Evolutionary conservation across 805 yeast species (phyloP).

Genomic region (Wickerhamomyces bovis): DNA sequence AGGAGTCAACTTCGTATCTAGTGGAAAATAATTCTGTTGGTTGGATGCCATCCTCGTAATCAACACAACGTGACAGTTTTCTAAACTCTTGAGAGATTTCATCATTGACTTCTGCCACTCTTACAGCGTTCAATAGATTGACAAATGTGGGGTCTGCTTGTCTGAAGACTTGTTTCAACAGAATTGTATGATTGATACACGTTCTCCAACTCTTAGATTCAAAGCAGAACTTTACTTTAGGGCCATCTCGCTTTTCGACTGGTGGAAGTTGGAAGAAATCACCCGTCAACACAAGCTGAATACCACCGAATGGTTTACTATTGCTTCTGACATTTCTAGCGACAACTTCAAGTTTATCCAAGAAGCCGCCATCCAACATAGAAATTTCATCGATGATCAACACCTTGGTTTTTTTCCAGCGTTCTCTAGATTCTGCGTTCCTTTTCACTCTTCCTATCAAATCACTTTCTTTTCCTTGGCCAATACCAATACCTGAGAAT

Average conservation of each 20-base stretch:
- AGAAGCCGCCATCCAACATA: slow-evolving; percentile 79
- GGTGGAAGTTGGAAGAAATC: slow-evolving; percentile 97
- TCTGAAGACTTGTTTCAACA: slow-evolving; percentile 77
- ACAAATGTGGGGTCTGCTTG: slow-evolving; percentile 81
- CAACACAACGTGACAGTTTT: slow-evolving; percentile 49
- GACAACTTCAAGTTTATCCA: slow-evolving; percentile 67
- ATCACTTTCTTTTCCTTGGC: slow-evolving; percentile 44
- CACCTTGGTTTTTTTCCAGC: slow-evolving; percentile 68
- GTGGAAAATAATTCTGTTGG: slow-evolving; percentile 92
- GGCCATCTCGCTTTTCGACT: slow-evolving; percentile 39
- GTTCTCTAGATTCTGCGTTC: slow-evolving; percentile 35
- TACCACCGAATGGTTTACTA: slow-evolving; percentile 82
- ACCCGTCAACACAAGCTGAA: slow-evolving; percentile 86
- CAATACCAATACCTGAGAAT: slow-evolving; percentile 78
- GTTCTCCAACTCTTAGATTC: slow-evolving; percentile 65
- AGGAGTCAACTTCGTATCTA: slow-evolving; percentile 72
- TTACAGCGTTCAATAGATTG: slow-evolving; percentile 70
- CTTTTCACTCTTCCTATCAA: slow-evolving; percentile 36
- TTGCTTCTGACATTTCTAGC: slow-evolving; percentile 51
- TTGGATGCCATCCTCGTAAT: slow-evolving; percentile 64
- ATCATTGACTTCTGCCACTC: slow-evolving; percentile 60
- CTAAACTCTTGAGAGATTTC: slow-evolving; percentile 44
- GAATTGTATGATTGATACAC: slow-evolving; percentile 57
- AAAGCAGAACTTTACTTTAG: slow-evolving; percentile 56
- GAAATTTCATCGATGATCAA: slow-evolving; percentile 89